Conservation (phyloP, 345 rosid genomes). For the Gossypium turneri region DNA sequence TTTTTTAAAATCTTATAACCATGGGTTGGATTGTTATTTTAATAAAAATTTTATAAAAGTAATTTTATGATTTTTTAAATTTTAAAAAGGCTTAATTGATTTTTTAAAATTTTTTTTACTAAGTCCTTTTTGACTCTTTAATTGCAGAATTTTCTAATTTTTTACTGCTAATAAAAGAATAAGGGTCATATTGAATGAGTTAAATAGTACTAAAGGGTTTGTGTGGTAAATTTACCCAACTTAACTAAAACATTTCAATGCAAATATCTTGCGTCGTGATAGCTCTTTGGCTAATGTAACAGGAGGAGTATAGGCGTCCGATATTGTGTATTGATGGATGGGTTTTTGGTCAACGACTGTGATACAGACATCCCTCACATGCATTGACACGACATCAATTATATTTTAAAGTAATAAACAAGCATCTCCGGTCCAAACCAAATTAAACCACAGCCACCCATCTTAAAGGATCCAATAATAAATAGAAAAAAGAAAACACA, state of each 20-base stretch:
- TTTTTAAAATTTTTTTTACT: too few relatives aligned
- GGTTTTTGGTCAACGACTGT: not conserved
- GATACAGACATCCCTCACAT: not conserved
- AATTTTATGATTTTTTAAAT: too few relatives aligned
- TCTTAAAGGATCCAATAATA: not conserved
- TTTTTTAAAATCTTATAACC: too few relatives aligned
- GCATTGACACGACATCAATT: not conserved
- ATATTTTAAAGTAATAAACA: not conserved
- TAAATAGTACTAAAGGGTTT: too few relatives aligned
- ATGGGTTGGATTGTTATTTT: too few relatives aligned
- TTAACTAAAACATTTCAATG: not conserved
- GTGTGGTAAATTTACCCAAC: too few relatives aligned
- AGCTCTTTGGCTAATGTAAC: not conserved
- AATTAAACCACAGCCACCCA: not conserved
- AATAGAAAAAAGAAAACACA: not conserved
- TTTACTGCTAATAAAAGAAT: too few relatives aligned
- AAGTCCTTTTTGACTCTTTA: too few relatives aligned
- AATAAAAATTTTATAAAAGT: too few relatives aligned
- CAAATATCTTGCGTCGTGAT: not conserved
- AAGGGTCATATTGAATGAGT: too few relatives aligned
- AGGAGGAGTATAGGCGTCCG: not conserved
- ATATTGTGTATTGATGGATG: not conserved
- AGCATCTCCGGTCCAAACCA: not conserved
- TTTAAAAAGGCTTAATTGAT: too few relatives aligned
- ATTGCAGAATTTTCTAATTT: too few relatives aligned